Evolutionary conservation across 371 early-diverging fungal genomes (phyloP).

Genomic region (Lichtheimia ornata): DNA sequence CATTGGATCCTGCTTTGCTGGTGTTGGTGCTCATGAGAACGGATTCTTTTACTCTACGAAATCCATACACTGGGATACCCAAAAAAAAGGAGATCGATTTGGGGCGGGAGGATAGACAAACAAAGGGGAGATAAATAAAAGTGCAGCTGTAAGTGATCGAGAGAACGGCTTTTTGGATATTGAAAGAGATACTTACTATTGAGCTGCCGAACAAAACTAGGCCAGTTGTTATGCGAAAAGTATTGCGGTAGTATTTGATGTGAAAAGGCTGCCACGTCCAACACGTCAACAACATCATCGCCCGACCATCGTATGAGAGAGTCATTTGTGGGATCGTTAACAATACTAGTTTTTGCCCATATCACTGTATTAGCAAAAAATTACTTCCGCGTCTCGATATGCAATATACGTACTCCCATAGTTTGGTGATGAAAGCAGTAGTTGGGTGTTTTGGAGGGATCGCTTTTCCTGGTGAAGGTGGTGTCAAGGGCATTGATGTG

Average conservation of each 20-base stretch:
- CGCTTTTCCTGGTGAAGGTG: too few species aligned
- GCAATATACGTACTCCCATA: too few species aligned
- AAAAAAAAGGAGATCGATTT: neutral
- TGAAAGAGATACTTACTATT: constrained; percentile 1
- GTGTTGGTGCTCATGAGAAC: neutral
- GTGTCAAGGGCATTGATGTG: too few species aligned
- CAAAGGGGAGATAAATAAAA: too few species aligned
- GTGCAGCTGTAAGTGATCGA: neutral
- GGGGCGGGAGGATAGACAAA: too few species aligned
- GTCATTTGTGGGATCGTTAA: too few species aligned
- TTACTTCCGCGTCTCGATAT: too few species aligned
- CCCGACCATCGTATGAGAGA: neutral
- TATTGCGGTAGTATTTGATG: constrained; percentile 7
- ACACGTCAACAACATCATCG: constrained; percentile 63
- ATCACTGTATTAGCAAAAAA: too few species aligned
- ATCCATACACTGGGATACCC: constrained; percentile 5
- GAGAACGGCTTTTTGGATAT: neutral
- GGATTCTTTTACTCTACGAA: constrained; percentile 1
- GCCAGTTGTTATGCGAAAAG: constrained; percentile 10
- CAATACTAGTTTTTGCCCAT: too few species aligned
- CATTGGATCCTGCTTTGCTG: neutral
- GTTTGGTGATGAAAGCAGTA: too few species aligned
- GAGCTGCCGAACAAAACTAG: constrained; percentile 11
- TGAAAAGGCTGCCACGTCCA: constrained; percentile 45
- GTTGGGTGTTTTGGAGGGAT: too few species aligned